Evolutionary conservation across 768 basidiomycete genomes (phyloP).

Genomic region (Suillus variegatus): DNA sequence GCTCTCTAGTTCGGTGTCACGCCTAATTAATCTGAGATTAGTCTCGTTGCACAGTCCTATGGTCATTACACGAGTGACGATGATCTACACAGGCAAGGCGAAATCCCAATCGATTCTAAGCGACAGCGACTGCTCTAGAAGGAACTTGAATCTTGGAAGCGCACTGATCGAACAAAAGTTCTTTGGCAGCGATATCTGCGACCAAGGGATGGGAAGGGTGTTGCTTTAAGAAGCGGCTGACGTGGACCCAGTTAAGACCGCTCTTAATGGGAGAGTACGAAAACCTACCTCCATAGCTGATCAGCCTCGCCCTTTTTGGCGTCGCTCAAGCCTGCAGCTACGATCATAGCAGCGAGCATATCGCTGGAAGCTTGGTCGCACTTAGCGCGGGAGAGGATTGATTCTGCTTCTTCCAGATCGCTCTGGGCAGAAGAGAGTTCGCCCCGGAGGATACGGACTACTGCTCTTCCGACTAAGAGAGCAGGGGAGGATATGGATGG

Average conservation of each 20-base stretch:
- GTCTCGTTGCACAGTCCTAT: too few species aligned
- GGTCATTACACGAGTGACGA: background rate
- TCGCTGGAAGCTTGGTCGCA: constrained; percentile 51
- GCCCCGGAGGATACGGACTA: constrained; percentile 75
- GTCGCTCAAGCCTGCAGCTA: constrained; percentile 60
- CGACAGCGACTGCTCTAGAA: constrained; percentile 39
- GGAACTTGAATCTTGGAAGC: constrained; percentile 65
- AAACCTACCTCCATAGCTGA: constrained; percentile 66
- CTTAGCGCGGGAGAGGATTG: constrained; percentile 45
- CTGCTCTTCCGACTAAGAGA: constrained; percentile 76
- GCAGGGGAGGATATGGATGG: constrained; percentile 75
- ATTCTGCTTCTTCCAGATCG: constrained; percentile 69
- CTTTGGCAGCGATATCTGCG: constrained; percentile 59
- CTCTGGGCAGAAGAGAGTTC: constrained; percentile 75
- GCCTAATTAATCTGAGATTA: too few species aligned
- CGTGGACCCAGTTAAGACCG: constrained; percentile 9
- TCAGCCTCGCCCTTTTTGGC: constrained; percentile 63
- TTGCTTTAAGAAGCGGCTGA: constrained; percentile 46
- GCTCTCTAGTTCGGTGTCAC: too few species aligned
- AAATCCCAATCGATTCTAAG: constrained; percentile 1
- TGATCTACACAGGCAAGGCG: too few species aligned
- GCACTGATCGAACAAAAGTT: constrained; percentile 61
- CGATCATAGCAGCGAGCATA: constrained; percentile 65
- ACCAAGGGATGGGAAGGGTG: constrained; percentile 71
- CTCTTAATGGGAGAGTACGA: background rate